Evolutionary conservation across 805 yeast genomes (phyloP), one percentile per base, ranked within the genome.

Genomic region (Wickerhamomyces strasburgensis): DNA sequence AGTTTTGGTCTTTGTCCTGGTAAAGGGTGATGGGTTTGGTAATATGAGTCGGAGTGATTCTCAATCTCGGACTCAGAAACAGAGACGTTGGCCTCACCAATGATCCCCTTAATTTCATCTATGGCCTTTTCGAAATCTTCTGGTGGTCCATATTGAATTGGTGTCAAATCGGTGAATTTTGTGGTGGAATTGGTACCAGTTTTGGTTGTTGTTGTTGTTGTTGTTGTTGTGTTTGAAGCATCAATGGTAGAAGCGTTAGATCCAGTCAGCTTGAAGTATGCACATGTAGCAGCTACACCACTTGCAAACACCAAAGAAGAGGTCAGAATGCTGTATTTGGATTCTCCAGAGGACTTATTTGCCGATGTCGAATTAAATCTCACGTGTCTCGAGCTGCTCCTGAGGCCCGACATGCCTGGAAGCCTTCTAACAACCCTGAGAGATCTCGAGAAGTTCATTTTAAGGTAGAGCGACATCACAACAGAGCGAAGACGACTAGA

Each of bases 11-110:
- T 62, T 51, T 81, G 79, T 27, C 71, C 69, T 3, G 74, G 72
- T 5, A 50, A 40, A 5, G 86, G 80, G 49, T 79, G 84, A 49
- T 79, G 85, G 0, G 84, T 75, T 38, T 71, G 69, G 53, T 71
- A 80, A 43, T 68, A 76, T 4, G 81, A 65, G 52, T 80, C 87
- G 0, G 80, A 62, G 47, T 78, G 84, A 9, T 70, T 60, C 16
- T 62, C 61, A 31, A 78, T 54, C 27, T 73, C 79, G 13, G 61
- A 29, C n/a, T 48, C 50, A 1, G 68, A 48, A 36, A 43, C 55
- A 33, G 56, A 56, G 16, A 55, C 56, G n/a, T 55, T 31, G 11
- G 65, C 64, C 29, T 55, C 46, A 2, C 72, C 72, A 5, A 75
- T 46, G 3, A 64, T 42, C 2, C 40, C 37, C 33, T 60, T 65